phyloP scores from a whole-genome alignment of 305 asterid genomes.

The Solanum hybrid region DNA sequence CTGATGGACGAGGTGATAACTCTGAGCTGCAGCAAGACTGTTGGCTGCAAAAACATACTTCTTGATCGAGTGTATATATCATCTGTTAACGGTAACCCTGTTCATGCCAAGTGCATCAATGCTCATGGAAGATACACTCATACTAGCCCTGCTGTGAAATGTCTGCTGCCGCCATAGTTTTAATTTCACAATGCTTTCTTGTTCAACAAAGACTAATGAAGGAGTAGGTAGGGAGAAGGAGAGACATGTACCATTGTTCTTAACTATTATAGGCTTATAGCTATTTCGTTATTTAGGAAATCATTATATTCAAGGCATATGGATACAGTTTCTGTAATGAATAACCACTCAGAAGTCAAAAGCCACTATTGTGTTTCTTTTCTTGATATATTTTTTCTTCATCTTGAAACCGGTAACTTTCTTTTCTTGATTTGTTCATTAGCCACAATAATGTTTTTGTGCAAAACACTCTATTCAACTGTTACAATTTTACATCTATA shows the following conservation, averaged over 20 bases:
- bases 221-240: not conserved
- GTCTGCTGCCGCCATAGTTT: constrained; percentile 29
- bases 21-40: constrained; percentile 39
- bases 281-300: not conserved
- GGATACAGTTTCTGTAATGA: not conserved
- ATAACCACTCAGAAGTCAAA: not conserved
- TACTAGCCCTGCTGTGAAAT: constrained; percentile 38
- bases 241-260: not conserved
- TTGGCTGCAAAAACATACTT: constrained; percentile 33
- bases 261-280: not conserved
- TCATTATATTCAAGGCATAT: not conserved
- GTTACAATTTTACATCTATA: not conserved
- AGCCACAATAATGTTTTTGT: not conserved
- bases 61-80: constrained; percentile 37
- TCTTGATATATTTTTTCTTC: not conserved
- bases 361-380: not conserved
- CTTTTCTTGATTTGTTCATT: not conserved
- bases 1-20: constrained; percentile 32
- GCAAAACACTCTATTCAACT: not conserved
- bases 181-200: not conserved
- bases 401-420: not conserved
- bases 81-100: constrained; percentile 19
- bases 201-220: not conserved
- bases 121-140: constrained; percentile 50
- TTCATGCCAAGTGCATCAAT: constrained; percentile 32